Conservation (phyloP, 225 moss, liverwort and hornwort species). For the Lunularia cruciata region DNA sequence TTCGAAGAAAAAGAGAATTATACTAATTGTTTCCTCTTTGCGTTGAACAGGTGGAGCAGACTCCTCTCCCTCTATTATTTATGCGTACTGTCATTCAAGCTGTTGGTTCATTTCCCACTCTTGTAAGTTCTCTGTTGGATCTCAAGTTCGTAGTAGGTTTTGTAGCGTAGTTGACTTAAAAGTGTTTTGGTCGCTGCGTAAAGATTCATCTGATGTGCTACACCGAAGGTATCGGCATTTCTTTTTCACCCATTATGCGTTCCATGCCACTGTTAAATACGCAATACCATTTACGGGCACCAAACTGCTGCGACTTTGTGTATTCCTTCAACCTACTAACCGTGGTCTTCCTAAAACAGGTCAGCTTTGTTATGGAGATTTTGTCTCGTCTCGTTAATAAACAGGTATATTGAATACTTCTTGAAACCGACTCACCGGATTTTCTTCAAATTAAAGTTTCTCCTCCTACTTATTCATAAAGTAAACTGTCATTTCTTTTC, state of each 20-base stretch:
- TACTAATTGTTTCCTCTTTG: background rate
- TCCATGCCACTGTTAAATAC: background rate
- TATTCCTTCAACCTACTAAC: background rate
- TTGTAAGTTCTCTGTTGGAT: slow-evolving; percentile 46
- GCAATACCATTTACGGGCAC: background rate
- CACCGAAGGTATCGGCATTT: no score
- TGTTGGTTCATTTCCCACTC: slow-evolving; percentile 87
- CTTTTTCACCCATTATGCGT: background rate
- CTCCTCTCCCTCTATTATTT: slow-evolving; percentile 90
- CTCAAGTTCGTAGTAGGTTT: no score
- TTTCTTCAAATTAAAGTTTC: background rate
- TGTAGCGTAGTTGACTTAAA: no score
- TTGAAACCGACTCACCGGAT: background rate
- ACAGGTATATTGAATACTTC: slow-evolving; percentile 56
- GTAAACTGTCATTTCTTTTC: background rate
- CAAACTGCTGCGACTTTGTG: background rate
- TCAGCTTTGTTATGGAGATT: slow-evolving; percentile 99
- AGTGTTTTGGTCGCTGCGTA: no score
- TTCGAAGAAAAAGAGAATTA: no score
- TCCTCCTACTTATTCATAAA: background rate
- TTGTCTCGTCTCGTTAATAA: slow-evolving; percentile 93
- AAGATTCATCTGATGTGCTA: no score
- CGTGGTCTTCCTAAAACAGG: slow-evolving; percentile 45
- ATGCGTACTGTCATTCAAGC: slow-evolving; percentile 99
- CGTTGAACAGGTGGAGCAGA: slow-evolving; percentile 84